Conservation (phyloP, 495 filamentous ascomycete genomes). For the Aspergillus hancockii region DNA sequence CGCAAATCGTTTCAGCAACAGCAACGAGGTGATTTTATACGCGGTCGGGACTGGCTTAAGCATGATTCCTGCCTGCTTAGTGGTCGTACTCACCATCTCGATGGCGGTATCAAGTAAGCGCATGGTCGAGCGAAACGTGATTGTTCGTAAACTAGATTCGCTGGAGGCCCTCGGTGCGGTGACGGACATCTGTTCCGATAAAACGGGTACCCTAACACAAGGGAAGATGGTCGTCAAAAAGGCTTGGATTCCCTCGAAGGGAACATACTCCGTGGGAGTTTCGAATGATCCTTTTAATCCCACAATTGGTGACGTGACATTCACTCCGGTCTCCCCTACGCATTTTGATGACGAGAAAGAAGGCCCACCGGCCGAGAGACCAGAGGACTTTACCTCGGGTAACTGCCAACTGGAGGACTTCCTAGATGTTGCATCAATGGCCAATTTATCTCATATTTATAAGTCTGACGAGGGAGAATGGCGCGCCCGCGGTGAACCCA, state of each 20-base stretch:
- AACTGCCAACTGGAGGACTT: conserved; percentile 51
- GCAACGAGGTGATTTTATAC: conserved; percentile 68
- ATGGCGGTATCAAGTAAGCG: conserved; percentile 72
- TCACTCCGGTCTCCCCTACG: conserved; percentile 37
- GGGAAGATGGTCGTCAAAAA: conserved; percentile 78
- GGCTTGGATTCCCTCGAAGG: conserved; percentile 71
- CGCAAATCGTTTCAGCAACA: conserved; percentile 58
- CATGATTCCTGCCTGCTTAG: conserved; percentile 75
- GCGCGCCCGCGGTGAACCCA: conserved; percentile 66
- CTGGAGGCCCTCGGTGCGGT: conserved; percentile 69
- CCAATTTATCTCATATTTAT: conserved; percentile 64
- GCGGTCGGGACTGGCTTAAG: conserved; percentile 70
- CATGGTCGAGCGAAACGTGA: conserved; percentile 69
- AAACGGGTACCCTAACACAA: conserved; percentile 74
- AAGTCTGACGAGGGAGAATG: conserved; percentile 49
- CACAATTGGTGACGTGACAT: conserved; percentile 49
- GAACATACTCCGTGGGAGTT: conserved; percentile 60
- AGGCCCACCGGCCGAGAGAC: conserved; percentile 23
- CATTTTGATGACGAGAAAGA: conserved; percentile 29
- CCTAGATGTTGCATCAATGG: conserved; percentile 62
- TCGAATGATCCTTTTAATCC: conserved; percentile 60
- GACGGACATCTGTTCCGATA: conserved; percentile 74
- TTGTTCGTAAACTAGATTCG: conserved; percentile 66
- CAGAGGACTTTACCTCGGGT: conserved; percentile 38
- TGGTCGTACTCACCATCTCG: conserved; percentile 75